Percentiles rank a stretch among this genome's conserved stretches.
Conservation (phyloP, 1,139 yeast species). For the Zhuliangozyma blackwelliae region DNA sequence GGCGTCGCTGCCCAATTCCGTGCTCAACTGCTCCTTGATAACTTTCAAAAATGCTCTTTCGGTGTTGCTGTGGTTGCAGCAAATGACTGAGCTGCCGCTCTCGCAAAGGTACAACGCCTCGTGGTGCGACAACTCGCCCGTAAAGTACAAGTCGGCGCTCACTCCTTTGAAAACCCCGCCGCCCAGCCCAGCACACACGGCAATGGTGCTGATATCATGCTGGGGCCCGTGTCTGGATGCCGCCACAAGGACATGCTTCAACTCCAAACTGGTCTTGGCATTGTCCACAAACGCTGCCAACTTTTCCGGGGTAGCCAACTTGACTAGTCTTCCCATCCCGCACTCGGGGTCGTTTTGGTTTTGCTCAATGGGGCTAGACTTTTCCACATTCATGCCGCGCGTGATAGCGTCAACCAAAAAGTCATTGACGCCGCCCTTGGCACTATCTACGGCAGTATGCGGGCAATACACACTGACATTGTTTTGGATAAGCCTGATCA, state of each 20-base stretch:
- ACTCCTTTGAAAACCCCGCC: constrained; percentile 61
- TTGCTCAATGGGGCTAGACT: constrained; percentile 26
- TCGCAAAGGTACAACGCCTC: constrained; percentile 74
- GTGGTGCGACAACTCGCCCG: constrained; percentile 95
- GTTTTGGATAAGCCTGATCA: constrained; percentile 65
- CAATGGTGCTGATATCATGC: constrained; percentile 48
- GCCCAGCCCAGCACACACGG: constrained; percentile 96
- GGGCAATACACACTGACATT: constrained; percentile 90
- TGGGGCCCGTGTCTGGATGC: constrained; percentile 27
- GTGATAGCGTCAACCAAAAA: constrained; percentile 72
- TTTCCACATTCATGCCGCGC: constrained; percentile 16
- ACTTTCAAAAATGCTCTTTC: constrained; percentile 75
- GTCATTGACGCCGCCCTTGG: constrained; percentile 87
- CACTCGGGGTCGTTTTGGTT: constrained; percentile 32
- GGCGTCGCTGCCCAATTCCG: constrained; percentile 40
- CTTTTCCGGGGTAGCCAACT: constrained; percentile 39
- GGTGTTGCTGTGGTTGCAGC: constrained; percentile 86
- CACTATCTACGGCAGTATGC: constrained; percentile 95
- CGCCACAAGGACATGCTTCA: constrained; percentile 66
- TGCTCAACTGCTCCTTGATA: constrained; percentile 46
- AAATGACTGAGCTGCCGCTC: constrained; percentile 66
- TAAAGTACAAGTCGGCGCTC: constrained; percentile 71
- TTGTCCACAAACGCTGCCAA: constrained; percentile 45
- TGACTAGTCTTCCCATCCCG: constrained; percentile 85
- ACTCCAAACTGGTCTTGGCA: constrained; percentile 51